Conservation (phyloP, 2,329 filamentous ascomycete species). For the Claviceps digitariae region DNA sequence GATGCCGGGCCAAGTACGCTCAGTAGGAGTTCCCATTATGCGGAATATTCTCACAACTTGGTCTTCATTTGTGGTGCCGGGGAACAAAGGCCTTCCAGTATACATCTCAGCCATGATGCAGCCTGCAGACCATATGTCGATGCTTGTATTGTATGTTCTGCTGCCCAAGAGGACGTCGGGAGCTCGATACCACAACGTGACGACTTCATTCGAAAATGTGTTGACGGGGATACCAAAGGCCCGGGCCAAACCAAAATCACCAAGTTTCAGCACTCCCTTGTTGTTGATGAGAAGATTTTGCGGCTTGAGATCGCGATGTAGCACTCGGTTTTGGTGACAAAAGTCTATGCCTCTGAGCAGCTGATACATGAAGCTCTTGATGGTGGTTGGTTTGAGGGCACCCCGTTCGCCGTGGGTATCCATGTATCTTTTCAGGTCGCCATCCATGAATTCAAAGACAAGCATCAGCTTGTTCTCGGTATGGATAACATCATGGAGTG, state of each 20-base stretch:
- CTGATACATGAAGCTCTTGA: conserved; percentile 99
- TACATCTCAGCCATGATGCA: conserved; percentile 99
- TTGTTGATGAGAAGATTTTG: conserved; percentile 94
- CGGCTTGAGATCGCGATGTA: conserved; percentile 91
- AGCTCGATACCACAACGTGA: conserved; percentile 94
- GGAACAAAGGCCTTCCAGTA: conserved; percentile 87
- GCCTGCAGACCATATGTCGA: conserved; percentile 97
- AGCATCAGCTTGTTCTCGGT: conserved; percentile 99
- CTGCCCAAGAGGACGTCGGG: conserved; percentile 90
- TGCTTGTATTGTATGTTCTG: conserved; percentile 97
- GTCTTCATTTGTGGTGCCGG: conserved; percentile 95
- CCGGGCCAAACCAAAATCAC: conserved; percentile 85
- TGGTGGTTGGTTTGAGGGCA: conserved; percentile 73
- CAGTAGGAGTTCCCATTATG: conserved; percentile 94
- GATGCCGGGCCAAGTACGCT: conserved; percentile 91
- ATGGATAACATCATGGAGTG: conserved; percentile 95
- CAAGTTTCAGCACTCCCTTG: conserved; percentile 80
- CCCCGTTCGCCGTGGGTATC: conserved; percentile 82
- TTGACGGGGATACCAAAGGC: conserved; percentile 97
- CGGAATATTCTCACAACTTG: conserved; percentile 95
- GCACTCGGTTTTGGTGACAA: conserved; percentile 91
- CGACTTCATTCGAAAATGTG: conserved; percentile 95
- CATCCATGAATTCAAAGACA: conserved; percentile 98
- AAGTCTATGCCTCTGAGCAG: conserved; percentile 91
- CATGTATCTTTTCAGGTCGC: conserved; percentile 98